Evolutionary conservation across 371 early-diverging fungal species (phyloP), one percentile per base, ranked within the genome.

Genomic region (Actinomucor elegans): DNA sequence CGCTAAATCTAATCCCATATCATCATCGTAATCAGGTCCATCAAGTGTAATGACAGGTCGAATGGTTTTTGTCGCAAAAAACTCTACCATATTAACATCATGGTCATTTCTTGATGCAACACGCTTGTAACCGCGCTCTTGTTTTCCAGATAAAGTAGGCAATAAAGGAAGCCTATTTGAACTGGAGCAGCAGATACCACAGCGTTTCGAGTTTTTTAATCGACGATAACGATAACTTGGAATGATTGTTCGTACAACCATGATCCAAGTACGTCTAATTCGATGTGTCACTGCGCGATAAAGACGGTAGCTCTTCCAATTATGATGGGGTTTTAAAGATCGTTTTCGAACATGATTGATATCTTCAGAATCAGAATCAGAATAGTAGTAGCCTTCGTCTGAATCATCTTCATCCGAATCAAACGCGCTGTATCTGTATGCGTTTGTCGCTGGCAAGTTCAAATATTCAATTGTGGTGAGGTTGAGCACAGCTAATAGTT

Each of bases 391-490:
- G 4, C 11, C 41, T 10, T 23, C 20, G 34, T 52, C 52, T n/a
- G 29, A 32, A 26, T 48, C 33, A 1, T 56, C 57, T 5, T 48
- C 42, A 2, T 56, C 57, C 9, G 44, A 48, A 15, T 48, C 40
- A 14, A 43, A 34, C 9, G n/a, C 38, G 35, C 21, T 42, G 21
- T 24, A 21, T 14, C 10, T 47, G 26, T 37, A 24, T n/a, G 2
- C 3, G 20, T 27, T 28, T 3, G 11, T 48, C 2, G 50, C 35
- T 20, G 42, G 41, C 15, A 50, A 28, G 51, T 59, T 71, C 11
- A 75, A 56, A 31, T 73, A 82, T 43, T 84, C 81, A 5, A 79
- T 68, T 0, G 85, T 84, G 1, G 81, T 81, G 47, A 75, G 67
- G 18, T 73, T 66, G 33, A 75, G 24, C 15, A 42, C 64, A 15